A percentile compares a stretch with the other conserved stretches of the same genome.
Evolutionary conservation across 805 yeast species (phyloP).

Genomic region (Schwanniomyces yamadae): DNA sequence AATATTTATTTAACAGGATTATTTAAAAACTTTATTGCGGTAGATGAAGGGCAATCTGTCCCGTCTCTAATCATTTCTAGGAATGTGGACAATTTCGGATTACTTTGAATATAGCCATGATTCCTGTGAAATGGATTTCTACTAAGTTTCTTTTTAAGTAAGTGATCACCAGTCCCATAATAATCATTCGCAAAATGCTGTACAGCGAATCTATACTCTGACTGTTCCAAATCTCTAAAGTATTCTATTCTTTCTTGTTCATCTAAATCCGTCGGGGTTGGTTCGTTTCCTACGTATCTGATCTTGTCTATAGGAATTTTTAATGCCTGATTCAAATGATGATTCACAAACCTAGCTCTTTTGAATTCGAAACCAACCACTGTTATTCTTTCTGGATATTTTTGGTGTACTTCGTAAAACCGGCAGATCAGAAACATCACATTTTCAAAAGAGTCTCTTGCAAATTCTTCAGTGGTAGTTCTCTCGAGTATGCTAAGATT

Average conservation of each 20-base stretch:
- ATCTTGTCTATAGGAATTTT: constrained; percentile 36
- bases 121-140: constrained; percentile 57
- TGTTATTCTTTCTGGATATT: constrained; percentile 52
- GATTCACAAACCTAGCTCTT: constrained; percentile 51
- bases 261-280: constrained; percentile 39
- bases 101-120: constrained; percentile 35
- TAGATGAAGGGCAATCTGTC: constrained; percentile 4
- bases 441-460: constrained; percentile 80
- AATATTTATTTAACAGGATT: constrained; percentile 7
- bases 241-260: constrained; percentile 31
- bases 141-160: constrained; percentile 45
- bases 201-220: constrained; percentile 57
- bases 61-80: constrained; percentile 12
- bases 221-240: constrained; percentile 42
- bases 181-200: constrained; percentile 54
- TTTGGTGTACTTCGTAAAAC: constrained; percentile 45
- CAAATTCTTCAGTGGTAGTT: constrained; percentile 62
- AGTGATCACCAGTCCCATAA: constrained; percentile 50
- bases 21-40: constrained; percentile 7
- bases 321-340: constrained; percentile 53
- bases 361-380: constrained; percentile 79
- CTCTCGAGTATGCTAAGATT: constrained; percentile 15
- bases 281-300: constrained; percentile 58
- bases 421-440: constrained; percentile 58
- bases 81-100: constrained; percentile 18